Evolutionary conservation across 495 filamentous ascomycete genomes (phyloP).

Genomic region (Aspergillus funiculosus): DNA sequence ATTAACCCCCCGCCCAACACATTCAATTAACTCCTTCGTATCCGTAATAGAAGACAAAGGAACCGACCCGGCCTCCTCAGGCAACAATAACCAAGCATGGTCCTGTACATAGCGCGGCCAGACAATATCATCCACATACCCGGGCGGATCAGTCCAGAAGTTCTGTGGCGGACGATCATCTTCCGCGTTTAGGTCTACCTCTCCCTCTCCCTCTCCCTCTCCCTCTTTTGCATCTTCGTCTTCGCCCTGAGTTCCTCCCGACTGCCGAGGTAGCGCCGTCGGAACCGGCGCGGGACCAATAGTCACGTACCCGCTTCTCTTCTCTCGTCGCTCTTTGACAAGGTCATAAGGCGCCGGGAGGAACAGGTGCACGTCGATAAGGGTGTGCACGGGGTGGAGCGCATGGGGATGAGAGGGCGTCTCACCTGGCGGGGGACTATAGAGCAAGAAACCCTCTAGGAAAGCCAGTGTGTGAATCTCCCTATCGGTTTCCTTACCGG

Average conservation of each 20-base stretch:
- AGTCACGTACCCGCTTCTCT: conserved; percentile 79
- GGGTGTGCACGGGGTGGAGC: conserved; percentile 38
- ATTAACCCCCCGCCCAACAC: conserved; percentile 31
- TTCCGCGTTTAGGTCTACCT: conserved; percentile 34
- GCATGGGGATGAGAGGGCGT: conserved; percentile 12
- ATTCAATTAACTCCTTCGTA: conserved; percentile 25
- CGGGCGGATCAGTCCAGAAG: conserved; percentile 90
- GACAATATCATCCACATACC: conserved; percentile 90
- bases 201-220: conserved; percentile 1
- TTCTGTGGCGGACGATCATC: conserved; percentile 53
- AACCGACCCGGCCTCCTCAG: conserved; percentile 49
- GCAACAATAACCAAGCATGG: conserved; percentile 69
- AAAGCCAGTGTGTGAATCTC: conserved; percentile 32
- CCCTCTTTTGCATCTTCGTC: background rate
- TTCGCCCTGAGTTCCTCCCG: too few relatives aligned
- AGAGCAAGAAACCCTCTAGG: conserved; percentile 87
- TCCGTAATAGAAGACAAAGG: conserved; percentile 21
- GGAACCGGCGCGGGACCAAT: conserved; percentile 43
- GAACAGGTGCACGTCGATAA: conserved; percentile 71
- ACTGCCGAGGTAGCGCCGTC: conserved; percentile 6
- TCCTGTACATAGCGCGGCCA: conserved; percentile 86
- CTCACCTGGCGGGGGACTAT: conserved; percentile 37
- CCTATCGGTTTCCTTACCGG: background rate
- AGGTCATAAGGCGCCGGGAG: conserved; percentile 54
- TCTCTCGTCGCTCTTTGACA: conserved; percentile 63